Base-by-base conservation (phyloP, 2,329 filamentous ascomycete species). In the Biscogniauxia mediterranea region DNA sequence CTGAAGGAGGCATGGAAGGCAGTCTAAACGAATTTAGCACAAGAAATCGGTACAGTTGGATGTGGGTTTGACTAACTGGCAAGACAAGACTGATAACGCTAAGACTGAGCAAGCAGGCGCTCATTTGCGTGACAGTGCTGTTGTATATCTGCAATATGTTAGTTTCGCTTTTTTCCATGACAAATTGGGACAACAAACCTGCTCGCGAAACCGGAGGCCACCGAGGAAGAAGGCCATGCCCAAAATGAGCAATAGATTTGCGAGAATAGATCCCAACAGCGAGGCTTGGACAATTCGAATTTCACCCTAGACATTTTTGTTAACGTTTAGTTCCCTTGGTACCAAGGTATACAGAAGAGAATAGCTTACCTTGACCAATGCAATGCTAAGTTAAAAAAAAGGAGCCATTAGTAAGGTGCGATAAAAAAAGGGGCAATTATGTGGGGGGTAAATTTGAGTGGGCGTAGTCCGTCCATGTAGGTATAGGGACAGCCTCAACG, bases 121-220 rank as follows among this genome's bases (percentile, higher is more conserved):
- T 97, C 92, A 97, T 97, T 75, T 97, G 93, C 0, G 93, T 97
- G 61, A 97, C 92, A 21, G 92, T 97, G 77, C 88, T 95, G 78
- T 97, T 97, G 79, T 97, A 97, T 64, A 97, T 89, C 85, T 90
- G 58, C 21, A 23, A 59, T 15, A 32, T 25, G 52, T 70, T 60
- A 65, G 57, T 11, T 50, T 52, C 3, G 4, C 20, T 13, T 54
- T 28, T 55, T 21, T 15, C 32, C 21, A 5, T 6, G 23, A 5
- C 13, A 19, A 19, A 23, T 5, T n/a, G 53, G 57, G 26, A 52
- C 21, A 50, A 68, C 79, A 64, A 70, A 87, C 87, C 80, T 97
- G 93, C 79, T 97, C 93, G 73, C 90, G 89, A 75, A 87, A 97
- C 64, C 92, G 88, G 58, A 97, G 79, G 65, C 93, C 93, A 71